Base-by-base conservation (phyloP, 768 basidiomycete species). In the Kwoniella shandongensis region DNA sequence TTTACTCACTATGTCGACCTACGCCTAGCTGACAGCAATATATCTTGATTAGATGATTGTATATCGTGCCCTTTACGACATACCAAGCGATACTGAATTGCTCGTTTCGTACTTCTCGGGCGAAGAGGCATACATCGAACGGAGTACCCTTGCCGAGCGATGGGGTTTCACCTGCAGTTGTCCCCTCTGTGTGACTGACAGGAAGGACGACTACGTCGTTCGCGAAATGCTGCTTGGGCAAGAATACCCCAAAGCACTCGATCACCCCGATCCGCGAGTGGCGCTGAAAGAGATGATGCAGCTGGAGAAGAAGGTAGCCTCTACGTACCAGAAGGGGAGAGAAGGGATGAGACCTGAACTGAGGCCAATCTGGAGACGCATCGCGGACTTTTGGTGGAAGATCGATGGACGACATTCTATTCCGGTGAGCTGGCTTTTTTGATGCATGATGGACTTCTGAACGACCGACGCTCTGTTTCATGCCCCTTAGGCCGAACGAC, bases 1-100 rank as follows among this genome's bases (percentile, higher is more conserved):
- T 12, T 3, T 26, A 13, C 17, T 1, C 15, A 25, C 18, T 17
- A 36, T 32, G 22, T 51, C 32, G 36, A 17, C 18, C 32, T 8
- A 2, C 8, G 32, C 13, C 10, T n/a, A 17, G 20, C 12, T 39
- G 17, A 22, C 6, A n/a, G 20, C 51, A n/a, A 10, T 6, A 2
- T 10, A n/a, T 11, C n/a, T n/a, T n/a, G n/a, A 13, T 23, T 27
- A 56, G 54, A 29, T 56, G 23, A 30, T 41, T 6, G 44, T 56
- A 10, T 29, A 47, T 25, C 44, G 54, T 3, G 54, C 54, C 12
- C 44, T 56, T 10, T 29, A 47, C 36, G 44, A 56, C 38, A 4
- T 56, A 2, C 35, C 44, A 1, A 40, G 30, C 20, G 44, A 29
- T 25, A 17, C 44, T 5, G 54, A 56, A 38, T 5, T 56, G 10